Evolutionary conservation across 345 rosid species (phyloP), one percentile per base, ranked within the genome.

Genomic region (Limnanthes douglasii): DNA sequence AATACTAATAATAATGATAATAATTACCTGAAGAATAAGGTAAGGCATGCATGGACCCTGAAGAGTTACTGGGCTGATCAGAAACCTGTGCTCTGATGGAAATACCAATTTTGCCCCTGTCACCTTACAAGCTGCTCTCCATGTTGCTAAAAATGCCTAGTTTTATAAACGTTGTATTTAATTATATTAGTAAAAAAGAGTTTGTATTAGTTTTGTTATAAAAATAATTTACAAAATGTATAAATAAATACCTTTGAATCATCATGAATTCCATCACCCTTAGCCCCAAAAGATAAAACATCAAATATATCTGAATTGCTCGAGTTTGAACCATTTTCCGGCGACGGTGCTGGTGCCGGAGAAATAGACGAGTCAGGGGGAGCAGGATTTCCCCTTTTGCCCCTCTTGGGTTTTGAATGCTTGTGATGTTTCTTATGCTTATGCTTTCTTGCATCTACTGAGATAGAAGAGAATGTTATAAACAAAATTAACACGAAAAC

Each of bases 1-100:
- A n/a, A n/a, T n/a, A n/a, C n/a, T n/a, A n/a, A n/a, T n/a, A n/a
- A n/a, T n/a, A n/a, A n/a, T n/a, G n/a, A n/a, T n/a, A n/a, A n/a
- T n/a, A n/a, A n/a, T n/a, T n/a, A 75, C 86, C 75, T 69, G 72
- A 31, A 77, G 70, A 56, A 47, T 55, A 29, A 77, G 60, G 13
- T 63, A 32, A 51, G 78, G 66, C 66, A 64, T 57, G 53, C 82
- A 72, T 37, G 75, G 82, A 50, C 82, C 88, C 53, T 69, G 68
- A 20, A 77, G 72, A 40, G 66, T 59, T 47, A 66, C 40, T 58
- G 82, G 71, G 30, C 41, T 66, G 54, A 69, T 38, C 3, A 72
- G 45, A 43, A 72, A 57, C 50, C 47, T 62, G 43, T 59, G 53
- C 13, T 59, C 53, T 15, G 53, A 42, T 3, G 88, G 88, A 18